Evolutionary conservation across 805 yeast genomes (phyloP), one percentile per base, ranked within the genome.

Genomic region (Cyberlindnera xylosilytica): DNA sequence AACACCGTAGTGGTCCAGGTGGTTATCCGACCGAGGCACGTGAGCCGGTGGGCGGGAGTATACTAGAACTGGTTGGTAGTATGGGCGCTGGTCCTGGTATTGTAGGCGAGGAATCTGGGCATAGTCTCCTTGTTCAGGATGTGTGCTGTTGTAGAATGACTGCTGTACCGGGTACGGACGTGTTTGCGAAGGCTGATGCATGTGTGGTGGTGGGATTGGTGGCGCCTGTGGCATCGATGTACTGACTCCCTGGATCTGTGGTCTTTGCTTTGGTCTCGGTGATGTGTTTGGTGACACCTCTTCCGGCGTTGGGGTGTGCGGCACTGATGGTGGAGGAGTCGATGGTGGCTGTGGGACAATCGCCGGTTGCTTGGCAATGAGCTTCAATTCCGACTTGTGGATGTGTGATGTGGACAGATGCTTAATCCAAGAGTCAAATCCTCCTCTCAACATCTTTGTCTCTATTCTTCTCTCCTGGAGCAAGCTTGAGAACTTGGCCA

Each of bases 381-480:
- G 56, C 7, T 48, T 35, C 10, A 56, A 28, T 6, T 45, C 45
- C 6, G 41, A 29, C 5, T 47, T 45, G 19, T 49, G 54, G 19
- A 54, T 47, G 9, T 61, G 49, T n/a, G 60, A 54, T 9, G 59
- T 61, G 9, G 60, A 58, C 9, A 69, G 30, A 19, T 57, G 57
- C 29, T 60, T 58, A 15, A 60, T 49, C 78, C 78, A 73, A 34
- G 69, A 65, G 30, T 66, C 68, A 44, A 64, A 69, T 1, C 78
- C 78, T 19, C 79, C 79, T 17, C 65, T 52, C 20, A 74, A 47
- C 27, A 54, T 47, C 23, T 61, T 61, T 17, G 66, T 36, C 7
- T 45, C 26, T 7, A 52, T 34, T 7, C 38, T 33, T 6, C 34
- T 34, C 16, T 47, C 50, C 2, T 39, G 35, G n/a, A 58, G 34